Conservation (phyloP, 352 stramenopile species). For the Pythium grandisporangium region DNA sequence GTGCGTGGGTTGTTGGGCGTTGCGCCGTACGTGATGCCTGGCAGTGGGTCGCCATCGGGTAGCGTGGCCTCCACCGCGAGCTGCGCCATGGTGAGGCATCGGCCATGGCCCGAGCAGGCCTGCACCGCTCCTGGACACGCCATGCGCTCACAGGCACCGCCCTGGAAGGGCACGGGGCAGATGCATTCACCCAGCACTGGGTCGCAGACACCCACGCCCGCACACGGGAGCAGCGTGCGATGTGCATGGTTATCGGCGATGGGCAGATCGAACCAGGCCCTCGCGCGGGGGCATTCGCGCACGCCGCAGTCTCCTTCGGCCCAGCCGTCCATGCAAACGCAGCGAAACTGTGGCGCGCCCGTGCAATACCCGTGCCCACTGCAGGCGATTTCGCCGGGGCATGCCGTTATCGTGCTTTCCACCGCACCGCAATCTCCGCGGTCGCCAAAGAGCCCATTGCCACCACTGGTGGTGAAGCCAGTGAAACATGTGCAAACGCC, state of each 20-base stretch:
- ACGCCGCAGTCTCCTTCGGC: slow-evolving; percentile 61
- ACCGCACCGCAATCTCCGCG: slow-evolving; percentile 48
- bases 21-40: slow-evolving; percentile 47
- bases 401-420: slow-evolving; percentile 15
- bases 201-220: slow-evolving; percentile 61
- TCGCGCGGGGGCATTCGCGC: slow-evolving; percentile 45
- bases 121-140: slow-evolving; percentile 44
- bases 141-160: slow-evolving; percentile 61
- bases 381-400: slow-evolving; percentile 41
- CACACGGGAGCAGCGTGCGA: slow-evolving; percentile 40
- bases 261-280: slow-evolving; percentile 68
- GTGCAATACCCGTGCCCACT: slow-evolving; percentile 73
- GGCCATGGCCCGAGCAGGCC: slow-evolving; percentile 47
- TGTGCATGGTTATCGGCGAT: slow-evolving; percentile 42
- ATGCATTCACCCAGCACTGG: slow-evolving; percentile 45
- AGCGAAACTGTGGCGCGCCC: slow-evolving; percentile 53
- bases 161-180: slow-evolving; percentile 52
- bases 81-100: slow-evolving; percentile 61
- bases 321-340: slow-evolving; percentile 49
- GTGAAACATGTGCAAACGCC: slow-evolving; percentile 84
- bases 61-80: slow-evolving; percentile 37
- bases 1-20: slow-evolving; percentile 58
- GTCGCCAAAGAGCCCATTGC: slow-evolving; percentile 33
- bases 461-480: slow-evolving; percentile 69
- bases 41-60: slow-evolving; percentile 37